phyloP scores from a whole-genome alignment of 148 eudicot genomes.

The Polygonum aviculare region DNA sequence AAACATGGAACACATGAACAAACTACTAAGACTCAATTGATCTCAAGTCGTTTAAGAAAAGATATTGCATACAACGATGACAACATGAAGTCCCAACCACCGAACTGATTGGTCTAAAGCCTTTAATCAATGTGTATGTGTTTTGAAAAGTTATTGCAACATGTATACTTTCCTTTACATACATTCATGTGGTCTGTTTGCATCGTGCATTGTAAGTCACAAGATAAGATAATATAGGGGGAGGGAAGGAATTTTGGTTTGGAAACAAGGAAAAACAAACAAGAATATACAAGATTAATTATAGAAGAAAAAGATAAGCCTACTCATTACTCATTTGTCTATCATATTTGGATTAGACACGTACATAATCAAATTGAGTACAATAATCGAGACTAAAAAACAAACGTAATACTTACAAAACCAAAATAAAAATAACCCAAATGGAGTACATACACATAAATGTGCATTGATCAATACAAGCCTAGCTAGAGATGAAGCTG shows the following conservation, averaged over 20 bases:
- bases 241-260: not conserved
- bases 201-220: not conserved
- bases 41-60: too few species aligned
- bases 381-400: not conserved
- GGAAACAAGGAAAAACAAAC: slow-evolving; percentile 4
- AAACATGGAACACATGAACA: too few species aligned
- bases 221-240: not conserved
- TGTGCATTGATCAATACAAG: not conserved
- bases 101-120: not conserved
- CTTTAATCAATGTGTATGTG: not conserved
- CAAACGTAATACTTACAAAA: not conserved
- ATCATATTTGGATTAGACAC: not conserved
- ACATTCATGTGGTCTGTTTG: not conserved
- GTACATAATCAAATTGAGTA: too few species aligned
- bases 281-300: not conserved
- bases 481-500: not conserved
- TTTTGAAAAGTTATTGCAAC: not conserved
- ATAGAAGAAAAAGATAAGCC: not conserved
- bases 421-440: not conserved
- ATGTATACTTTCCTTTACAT: not conserved
- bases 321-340: slow-evolving; percentile 3
- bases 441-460: not conserved
- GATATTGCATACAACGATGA: too few species aligned
- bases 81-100: too few species aligned
- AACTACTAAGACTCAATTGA: too few species aligned